phyloP scores from a whole-genome alignment of 139 green algal genomes.

The Ettlia oleoabundans region DNA sequence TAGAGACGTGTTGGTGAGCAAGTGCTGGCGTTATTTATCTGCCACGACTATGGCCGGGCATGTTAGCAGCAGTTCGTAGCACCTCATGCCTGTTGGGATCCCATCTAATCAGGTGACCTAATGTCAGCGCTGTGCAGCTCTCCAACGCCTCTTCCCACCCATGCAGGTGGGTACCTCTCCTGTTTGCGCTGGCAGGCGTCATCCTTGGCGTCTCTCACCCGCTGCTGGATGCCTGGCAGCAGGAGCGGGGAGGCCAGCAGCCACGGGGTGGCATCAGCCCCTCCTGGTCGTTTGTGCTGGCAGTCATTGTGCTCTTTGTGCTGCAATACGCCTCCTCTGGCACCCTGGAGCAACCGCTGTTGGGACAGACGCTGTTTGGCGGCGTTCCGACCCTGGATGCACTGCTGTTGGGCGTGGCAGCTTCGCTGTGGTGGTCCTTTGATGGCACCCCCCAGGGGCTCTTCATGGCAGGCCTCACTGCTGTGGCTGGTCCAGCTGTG shows the following conservation, averaged over 20 bases:
- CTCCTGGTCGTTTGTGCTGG: constrained; percentile 46
- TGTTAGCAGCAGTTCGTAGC: too few species aligned
- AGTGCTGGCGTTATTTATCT: too few species aligned
- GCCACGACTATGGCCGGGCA: too few species aligned
- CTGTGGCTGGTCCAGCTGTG: constrained; percentile 36
- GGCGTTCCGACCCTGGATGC: constrained; percentile 25
- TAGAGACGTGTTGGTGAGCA: constrained; percentile 63
- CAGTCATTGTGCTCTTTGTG: constrained; percentile 57
- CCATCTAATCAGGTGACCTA: too few species aligned
- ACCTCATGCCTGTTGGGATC: too few species aligned
- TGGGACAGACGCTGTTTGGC: constrained; percentile 24
- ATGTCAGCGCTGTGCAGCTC: too few species aligned
- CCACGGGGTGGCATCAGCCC: constrained; percentile 20
- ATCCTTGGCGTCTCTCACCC: constrained; percentile 63
- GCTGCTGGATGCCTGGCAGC: constrained; percentile 23
- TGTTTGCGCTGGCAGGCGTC: constrained; percentile 71
- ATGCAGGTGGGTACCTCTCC: constrained; percentile 65
- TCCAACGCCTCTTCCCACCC: background rate
- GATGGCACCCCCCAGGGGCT: constrained; percentile 51
- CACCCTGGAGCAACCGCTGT: constrained; percentile 41
- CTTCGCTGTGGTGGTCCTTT: constrained; percentile 37
- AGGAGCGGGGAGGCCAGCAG: background rate
- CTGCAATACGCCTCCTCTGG: constrained; percentile 58
- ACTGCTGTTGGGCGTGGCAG: constrained; percentile 23
- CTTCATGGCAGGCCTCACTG: constrained; percentile 48